Evolutionary conservation across 2,329 filamentous ascomycete genomes (phyloP).

Genomic region (Dactylellina sp.): DNA sequence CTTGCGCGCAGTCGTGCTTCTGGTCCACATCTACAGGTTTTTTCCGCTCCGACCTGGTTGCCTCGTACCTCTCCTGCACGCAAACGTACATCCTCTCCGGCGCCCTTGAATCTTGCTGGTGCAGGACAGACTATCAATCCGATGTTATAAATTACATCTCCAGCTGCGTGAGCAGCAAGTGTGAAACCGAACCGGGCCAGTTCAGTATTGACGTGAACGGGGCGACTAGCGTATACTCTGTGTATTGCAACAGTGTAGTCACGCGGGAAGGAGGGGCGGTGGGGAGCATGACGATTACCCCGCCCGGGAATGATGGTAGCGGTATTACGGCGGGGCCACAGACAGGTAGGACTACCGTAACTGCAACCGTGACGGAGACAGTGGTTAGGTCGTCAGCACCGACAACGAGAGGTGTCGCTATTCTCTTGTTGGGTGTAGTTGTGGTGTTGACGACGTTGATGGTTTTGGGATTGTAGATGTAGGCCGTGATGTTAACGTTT

Average conservation of each 20-base stretch:
- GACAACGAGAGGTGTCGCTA: background rate
- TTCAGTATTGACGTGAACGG: slow-evolving; percentile 19
- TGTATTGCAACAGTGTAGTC: slow-evolving; percentile 26
- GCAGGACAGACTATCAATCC: slow-evolving; percentile 19
- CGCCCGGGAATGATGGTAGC: background rate
- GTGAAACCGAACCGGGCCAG: slow-evolving; percentile 5
- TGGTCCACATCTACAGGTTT: slow-evolving; percentile 29
- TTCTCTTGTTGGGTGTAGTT: slow-evolving; percentile 5
- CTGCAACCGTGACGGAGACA: slow-evolving; percentile 29
- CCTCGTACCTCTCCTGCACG: slow-evolving; percentile 42
- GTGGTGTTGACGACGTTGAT: slow-evolving; percentile 11
- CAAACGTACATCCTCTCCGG: slow-evolving; percentile 42
- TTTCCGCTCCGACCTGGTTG: slow-evolving; percentile 42
- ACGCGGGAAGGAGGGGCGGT: background rate
- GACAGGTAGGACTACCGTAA: slow-evolving; percentile 45
- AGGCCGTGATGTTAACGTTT: background rate
- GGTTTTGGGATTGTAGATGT: slow-evolving; percentile 16
- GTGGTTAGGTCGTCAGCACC: background rate
- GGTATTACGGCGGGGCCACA: background rate
- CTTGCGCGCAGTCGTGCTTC: slow-evolving; percentile 47
- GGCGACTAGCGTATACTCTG: slow-evolving; percentile 24
- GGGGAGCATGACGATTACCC: background rate
- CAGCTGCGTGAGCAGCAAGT: slow-evolving; percentile 36
- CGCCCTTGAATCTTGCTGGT: slow-evolving; percentile 49
- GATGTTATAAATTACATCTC: slow-evolving; percentile 31